phyloP scores from a whole-genome alignment of 495 filamentous ascomycete genomes.

The Talaromyces nanjingensis region DNA sequence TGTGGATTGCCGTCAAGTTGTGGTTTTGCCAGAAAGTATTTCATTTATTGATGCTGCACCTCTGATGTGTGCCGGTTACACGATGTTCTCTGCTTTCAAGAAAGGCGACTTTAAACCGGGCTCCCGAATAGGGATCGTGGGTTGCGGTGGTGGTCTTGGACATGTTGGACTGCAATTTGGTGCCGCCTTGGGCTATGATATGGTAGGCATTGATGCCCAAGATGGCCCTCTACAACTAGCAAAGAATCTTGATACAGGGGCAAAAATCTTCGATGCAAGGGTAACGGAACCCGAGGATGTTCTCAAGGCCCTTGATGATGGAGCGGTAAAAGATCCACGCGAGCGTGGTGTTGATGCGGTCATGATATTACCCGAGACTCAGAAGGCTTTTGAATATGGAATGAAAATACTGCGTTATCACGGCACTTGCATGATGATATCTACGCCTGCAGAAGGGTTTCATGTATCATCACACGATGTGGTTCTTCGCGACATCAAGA shows the following conservation, averaged over 20 bases:
- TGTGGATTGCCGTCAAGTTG: conserved; percentile 19
- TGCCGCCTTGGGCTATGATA: conserved; percentile 16
- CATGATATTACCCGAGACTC: conserved; percentile 10
- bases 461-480: conserved; percentile 8
- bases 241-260: neutral
- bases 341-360: conserved; percentile 11
- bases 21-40: conserved; percentile 25
- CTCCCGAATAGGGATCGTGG: conserved; percentile 18
- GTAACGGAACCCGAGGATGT: conserved; percentile 7
- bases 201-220: conserved; percentile 16
- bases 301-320: conserved; percentile 2
- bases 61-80: conserved; percentile 34
- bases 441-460: conserved; percentile 11
- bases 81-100: conserved; percentile 15
- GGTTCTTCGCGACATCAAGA: conserved; percentile 12
- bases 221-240: neutral
- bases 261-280: neutral
- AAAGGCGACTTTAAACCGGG: conserved; percentile 6
- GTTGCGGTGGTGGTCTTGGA: conserved; percentile 17
- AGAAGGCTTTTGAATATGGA: conserved; percentile 10
- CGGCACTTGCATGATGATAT: conserved; percentile 13
- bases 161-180: conserved; percentile 24
- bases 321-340: neutral
- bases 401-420: conserved; percentile 11
- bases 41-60: conserved; percentile 26